Base-by-base conservation (phyloP, 129 eudicot species). In the Glebionis coronaria region DNA sequence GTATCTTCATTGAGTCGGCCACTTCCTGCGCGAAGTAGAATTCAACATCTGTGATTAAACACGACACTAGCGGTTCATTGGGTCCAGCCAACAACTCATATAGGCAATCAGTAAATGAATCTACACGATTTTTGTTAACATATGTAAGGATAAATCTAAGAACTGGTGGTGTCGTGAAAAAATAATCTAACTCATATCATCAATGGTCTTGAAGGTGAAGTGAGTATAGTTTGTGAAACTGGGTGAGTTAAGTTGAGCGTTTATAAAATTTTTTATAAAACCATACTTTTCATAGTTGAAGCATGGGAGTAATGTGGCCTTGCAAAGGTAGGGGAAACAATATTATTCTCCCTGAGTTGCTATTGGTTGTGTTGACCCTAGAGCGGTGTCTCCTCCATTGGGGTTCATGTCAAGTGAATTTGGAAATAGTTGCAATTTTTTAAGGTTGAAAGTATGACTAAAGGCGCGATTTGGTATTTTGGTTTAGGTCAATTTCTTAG, bases 241-340 rank as follows among this genome's bases (percentile, higher is more conserved):
- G 0, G 81, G 82, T 42, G 81, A 68, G 57, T 81, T 74, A 62
- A 19, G 61, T 40, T 59, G 44, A 2, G 81, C 59, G 63, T 81
- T 86, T 21, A 84, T 59, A 12, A 84, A 78, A 38, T 80, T 62
- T 14, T 81, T 78, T 14, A 56, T 38, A 55, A 84, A 84, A 14
- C 86, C 86, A 23, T 56, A 67, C 13, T 79, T 61, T 78, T 15
- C 83, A 84, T 2, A 84, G 70, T 11, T 84, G 81, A 56, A 84
- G 69, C 90, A 84, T 84, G 44, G 90, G 90, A 14, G 65, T 84
- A 4, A 81, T 63, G 45, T 84, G 90, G 52, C 90, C 90, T 54
- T 74, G 80, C 1, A 71, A 56, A 10, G 90, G 90, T 5, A 62
- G 11, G 9, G 90, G 86, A 28, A 84, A 84, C 10, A 81, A 44